Conservation (phyloP, 441 rosid genomes). For the Manihot esculenta region DNA sequence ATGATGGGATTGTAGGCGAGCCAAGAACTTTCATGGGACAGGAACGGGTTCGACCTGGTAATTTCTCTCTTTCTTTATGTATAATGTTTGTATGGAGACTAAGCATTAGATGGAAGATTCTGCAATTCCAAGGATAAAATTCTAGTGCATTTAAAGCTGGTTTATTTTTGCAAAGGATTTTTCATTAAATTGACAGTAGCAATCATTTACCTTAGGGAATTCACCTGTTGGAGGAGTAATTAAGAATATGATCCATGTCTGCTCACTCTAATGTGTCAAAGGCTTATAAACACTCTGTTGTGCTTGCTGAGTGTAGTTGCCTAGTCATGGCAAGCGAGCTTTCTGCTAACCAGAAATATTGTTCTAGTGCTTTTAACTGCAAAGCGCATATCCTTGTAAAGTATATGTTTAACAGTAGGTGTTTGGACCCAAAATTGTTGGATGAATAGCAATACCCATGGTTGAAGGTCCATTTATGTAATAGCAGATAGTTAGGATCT, state of each 20-base stretch:
- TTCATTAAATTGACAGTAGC: background rate
- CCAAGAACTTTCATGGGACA: conserved; percentile 84
- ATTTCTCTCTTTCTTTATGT: conserved; percentile 4
- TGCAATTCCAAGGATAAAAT: background rate
- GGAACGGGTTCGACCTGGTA: conserved; percentile 94
- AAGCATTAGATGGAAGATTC: background rate
- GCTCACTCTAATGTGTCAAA: background rate
- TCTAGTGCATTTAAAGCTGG: too few species aligned
- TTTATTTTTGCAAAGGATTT: background rate
- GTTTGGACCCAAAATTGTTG: background rate
- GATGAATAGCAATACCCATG: background rate
- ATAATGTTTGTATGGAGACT: background rate
- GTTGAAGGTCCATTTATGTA: background rate
- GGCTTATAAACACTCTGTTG: background rate
- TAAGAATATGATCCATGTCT: background rate
- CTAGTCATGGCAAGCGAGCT: background rate
- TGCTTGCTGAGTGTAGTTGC: background rate
- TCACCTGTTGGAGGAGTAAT: background rate
- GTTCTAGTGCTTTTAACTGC: background rate
- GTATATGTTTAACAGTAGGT: too few species aligned
- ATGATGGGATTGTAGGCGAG: conserved; percentile 86
- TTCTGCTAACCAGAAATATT: background rate
- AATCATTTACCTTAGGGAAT: background rate
- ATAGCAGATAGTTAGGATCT: too few species aligned
- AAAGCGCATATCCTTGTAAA: background rate